phyloP scores from a whole-genome alignment of 176 grass and related monocot genomes.

The Phragmites australis region DNA sequence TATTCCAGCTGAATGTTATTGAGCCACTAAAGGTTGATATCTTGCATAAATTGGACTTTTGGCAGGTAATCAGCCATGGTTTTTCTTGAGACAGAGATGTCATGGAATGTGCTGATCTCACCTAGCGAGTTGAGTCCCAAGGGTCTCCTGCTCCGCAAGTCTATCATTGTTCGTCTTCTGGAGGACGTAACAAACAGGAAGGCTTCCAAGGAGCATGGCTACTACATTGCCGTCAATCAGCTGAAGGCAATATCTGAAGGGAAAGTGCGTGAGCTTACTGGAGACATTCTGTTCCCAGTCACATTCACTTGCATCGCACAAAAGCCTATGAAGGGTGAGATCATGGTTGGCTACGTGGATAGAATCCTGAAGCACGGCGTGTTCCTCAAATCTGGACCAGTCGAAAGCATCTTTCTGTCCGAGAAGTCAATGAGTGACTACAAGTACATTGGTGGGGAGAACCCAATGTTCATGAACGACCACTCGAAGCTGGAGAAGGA shows the following conservation, averaged over 20 bases:
- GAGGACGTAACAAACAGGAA: constrained; percentile 81
- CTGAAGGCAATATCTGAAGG: constrained; percentile 76
- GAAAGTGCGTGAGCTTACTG: constrained; percentile 71
- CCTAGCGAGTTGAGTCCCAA: constrained; percentile 64
- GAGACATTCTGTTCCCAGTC: constrained; percentile 84
- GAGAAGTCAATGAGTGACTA: constrained; percentile 73
- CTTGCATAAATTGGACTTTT: constrained; percentile 26
- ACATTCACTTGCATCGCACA: constrained; percentile 71
- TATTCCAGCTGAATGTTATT: constrained; percentile 8
- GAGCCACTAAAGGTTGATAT: neutral
- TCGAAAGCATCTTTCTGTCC: constrained; percentile 74
- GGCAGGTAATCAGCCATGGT: constrained; percentile 65
- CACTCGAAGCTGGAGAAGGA: constrained; percentile 85
- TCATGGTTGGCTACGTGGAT: constrained; percentile 64
- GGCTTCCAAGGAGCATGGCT: constrained; percentile 95
- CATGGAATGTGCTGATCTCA: constrained; percentile 84
- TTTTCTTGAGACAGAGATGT: constrained; percentile 77
- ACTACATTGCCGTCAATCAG: constrained; percentile 68
- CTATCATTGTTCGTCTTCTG: constrained; percentile 71
- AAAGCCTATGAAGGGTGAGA: constrained; percentile 82
- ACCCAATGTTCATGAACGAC: constrained; percentile 68
- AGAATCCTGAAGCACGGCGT: constrained; percentile 89
- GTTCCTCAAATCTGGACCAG: constrained; percentile 83
- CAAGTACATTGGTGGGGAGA: constrained; percentile 82
- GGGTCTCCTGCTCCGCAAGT: constrained; percentile 79